phyloP scores from a whole-genome alignment of 306 rosid species.

The Corylus heterophylla region DNA sequence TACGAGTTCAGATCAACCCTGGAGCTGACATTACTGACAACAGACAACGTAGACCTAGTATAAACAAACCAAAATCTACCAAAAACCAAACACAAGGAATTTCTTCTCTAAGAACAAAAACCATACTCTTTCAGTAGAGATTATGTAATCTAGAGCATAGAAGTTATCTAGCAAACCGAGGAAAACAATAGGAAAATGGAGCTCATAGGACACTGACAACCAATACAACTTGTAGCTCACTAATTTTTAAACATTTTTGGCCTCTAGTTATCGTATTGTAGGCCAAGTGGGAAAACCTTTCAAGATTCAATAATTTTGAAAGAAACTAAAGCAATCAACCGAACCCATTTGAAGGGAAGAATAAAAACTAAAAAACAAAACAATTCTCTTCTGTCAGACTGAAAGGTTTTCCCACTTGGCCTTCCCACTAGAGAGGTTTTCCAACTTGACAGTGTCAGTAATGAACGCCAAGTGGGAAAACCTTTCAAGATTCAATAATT shows the following conservation, averaged over 20 bases:
- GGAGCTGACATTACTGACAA: not conserved
- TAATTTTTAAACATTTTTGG: not conserved
- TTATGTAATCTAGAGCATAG: no score
- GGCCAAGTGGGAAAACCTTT: not conserved
- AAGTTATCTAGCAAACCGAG: not conserved
- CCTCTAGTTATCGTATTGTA: not conserved
- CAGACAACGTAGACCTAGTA: not conserved
- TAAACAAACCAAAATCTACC: not conserved
- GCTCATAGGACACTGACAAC: not conserved
- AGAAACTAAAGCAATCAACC: not conserved
- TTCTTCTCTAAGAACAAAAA: no score
- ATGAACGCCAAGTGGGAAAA: not conserved
- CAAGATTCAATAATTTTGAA: not conserved
- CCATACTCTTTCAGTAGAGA: no score
- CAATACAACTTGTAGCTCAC: not conserved
- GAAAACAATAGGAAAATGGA: not conserved
- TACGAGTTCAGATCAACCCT: not conserved
- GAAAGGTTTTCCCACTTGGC: no score
- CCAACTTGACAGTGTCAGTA: no score
- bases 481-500: not conserved
- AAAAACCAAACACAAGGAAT: not conserved
- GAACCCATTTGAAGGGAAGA: not conserved
- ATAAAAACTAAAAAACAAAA: not conserved
- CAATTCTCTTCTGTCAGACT: no score
- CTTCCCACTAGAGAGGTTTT: no score